phyloP scores from a whole-genome alignment of 176 grass and related monocot species.

The Eleusine coracana region DNA sequence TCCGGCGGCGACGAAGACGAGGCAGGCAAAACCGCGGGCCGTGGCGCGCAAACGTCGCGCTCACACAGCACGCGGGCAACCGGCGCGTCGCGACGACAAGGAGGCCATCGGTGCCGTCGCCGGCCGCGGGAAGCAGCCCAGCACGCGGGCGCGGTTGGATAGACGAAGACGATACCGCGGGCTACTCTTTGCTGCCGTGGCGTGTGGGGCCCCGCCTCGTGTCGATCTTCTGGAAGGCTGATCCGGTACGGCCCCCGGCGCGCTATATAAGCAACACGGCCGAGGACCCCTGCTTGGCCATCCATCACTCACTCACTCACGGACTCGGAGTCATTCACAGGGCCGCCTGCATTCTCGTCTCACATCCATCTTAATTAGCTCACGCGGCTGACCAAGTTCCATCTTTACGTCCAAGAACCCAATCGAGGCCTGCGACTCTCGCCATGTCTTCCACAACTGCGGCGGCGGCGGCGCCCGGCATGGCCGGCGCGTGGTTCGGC shows the following conservation, averaged over 20 bases:
- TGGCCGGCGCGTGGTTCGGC: constrained; percentile 32
- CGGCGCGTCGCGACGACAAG: not conserved
- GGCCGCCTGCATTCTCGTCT: no score
- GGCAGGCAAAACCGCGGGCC: not conserved
- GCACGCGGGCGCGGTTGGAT: no score
- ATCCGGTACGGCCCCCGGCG: not conserved
- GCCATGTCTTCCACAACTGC: constrained; percentile 24
- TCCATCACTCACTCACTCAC: not conserved
- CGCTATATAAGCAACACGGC: not conserved
- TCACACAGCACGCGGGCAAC: no score
- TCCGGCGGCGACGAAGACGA: not conserved
- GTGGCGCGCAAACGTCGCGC: not conserved
- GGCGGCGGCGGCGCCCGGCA: not conserved
- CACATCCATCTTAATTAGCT: not conserved
- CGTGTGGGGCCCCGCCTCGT: not conserved
- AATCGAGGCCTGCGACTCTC: not conserved
- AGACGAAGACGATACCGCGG: no score
- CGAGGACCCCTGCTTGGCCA: not conserved
- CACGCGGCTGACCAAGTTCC: not conserved
- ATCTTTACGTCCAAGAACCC: not conserved
- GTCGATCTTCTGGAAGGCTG: not conserved
- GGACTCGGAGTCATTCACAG: not conserved
- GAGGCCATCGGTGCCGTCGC: not conserved
- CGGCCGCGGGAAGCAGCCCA: not conserved
- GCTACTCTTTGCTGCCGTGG: not conserved